Evolutionary conservation across 306 rosid species (phyloP).

Genomic region (Mimosa bimucronata): DNA sequence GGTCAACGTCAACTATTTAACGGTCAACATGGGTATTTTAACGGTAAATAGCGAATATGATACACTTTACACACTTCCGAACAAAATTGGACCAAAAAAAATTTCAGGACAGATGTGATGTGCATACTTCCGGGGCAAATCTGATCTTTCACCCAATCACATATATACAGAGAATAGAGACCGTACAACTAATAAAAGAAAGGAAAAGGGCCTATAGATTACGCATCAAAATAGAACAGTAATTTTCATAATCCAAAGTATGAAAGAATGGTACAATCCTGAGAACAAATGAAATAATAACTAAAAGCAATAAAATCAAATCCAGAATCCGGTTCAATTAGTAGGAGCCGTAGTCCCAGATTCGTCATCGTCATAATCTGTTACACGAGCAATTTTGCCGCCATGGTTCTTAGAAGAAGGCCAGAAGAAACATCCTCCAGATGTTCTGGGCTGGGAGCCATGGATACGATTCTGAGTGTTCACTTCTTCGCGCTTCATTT

Average conservation of each 20-base stretch:
- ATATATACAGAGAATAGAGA: background rate
- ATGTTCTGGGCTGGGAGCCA: background rate
- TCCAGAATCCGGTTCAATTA: background rate
- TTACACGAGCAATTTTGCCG: conserved; percentile 2
- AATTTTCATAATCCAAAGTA: background rate
- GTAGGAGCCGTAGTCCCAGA: background rate
- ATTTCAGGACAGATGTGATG: too few relatives aligned
- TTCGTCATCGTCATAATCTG: background rate
- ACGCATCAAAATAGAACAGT: background rate
- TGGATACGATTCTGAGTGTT: background rate
- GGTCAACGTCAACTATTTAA: too few relatives aligned
- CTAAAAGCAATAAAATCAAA: background rate
- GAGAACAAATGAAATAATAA: background rate
- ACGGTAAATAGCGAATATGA: too few relatives aligned
- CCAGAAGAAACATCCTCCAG: conserved; percentile 22
- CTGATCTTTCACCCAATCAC: too few relatives aligned
- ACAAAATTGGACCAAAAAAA: too few relatives aligned
- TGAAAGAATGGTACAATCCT: background rate
- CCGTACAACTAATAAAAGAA: background rate
- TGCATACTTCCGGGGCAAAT: too few relatives aligned
- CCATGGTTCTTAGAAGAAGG: background rate
- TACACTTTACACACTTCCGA: too few relatives aligned
- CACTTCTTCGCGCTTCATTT: background rate
- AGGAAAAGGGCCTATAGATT: background rate
- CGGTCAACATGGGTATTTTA: too few relatives aligned